A percentile compares a stretch with the other conserved stretches of the same genome.
Evolutionary conservation across 495 filamentous ascomycete species (phyloP).

Genomic region (Patellaria atrata): DNA sequence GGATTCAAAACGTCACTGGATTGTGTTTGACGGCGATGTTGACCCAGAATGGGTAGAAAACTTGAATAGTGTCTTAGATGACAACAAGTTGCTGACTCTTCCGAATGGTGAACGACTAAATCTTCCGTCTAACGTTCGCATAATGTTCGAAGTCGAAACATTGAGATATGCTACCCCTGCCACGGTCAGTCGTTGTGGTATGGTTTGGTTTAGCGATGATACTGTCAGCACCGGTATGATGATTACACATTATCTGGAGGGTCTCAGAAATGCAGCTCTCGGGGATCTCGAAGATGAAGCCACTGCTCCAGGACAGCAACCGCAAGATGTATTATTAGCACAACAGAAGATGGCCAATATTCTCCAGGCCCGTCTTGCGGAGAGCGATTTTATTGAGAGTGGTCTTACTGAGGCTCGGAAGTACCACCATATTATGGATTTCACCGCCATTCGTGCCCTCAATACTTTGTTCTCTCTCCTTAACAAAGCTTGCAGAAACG

Average conservation of each 20-base stretch:
- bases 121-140: slow-evolving; percentile 83
- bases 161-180: slow-evolving; percentile 94
- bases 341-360: slow-evolving; percentile 66
- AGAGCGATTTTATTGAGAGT: slow-evolving; percentile 60
- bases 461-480: slow-evolving; percentile 89
- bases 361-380: slow-evolving; percentile 57
- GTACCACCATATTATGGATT: slow-evolving; percentile 96
- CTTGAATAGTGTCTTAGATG: slow-evolving; percentile 95
- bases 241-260: slow-evolving; percentile 77
- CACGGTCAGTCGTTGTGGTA: slow-evolving; percentile 96
- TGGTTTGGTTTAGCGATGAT: slow-evolving; percentile 99
- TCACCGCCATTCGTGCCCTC: slow-evolving; percentile 74
- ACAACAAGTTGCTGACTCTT: slow-evolving; percentile 93
- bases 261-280: slow-evolving; percentile 63
- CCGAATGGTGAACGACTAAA: slow-evolving; percentile 96
- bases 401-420: slow-evolving; percentile 60
- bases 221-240: slow-evolving; percentile 89
- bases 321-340: slow-evolving; percentile 57
- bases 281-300: slow-evolving; percentile 90
- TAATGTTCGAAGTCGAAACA: slow-evolving; percentile 99
- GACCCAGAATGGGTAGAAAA: slow-evolving; percentile 99
- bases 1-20: slow-evolving; percentile 94
- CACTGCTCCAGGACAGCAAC: slow-evolving; percentile 63
- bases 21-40: slow-evolving; percentile 97
- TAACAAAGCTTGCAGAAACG: slow-evolving; percentile 79